Conservation (phyloP, 768 basidiomycete species). For the Amanita brunnescens region DNA sequence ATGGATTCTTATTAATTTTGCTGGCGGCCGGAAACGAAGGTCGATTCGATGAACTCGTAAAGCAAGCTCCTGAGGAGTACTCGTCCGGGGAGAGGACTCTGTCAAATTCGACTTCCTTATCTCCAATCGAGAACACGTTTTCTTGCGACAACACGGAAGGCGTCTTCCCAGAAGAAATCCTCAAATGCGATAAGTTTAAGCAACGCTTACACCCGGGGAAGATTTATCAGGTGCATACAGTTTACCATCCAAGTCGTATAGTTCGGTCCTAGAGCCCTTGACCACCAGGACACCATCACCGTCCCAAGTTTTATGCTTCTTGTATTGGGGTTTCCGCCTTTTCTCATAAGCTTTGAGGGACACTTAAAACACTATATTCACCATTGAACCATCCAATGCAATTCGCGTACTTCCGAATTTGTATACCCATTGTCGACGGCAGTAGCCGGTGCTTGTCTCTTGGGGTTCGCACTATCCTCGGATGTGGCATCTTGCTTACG, state of each 20-base stretch:
- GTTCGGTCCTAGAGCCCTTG: slow-evolving; percentile 32
- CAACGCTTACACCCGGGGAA: background rate
- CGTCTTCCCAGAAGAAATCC: slow-evolving; percentile 44
- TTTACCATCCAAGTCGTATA: slow-evolving; percentile 60
- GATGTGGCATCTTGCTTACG: background rate
- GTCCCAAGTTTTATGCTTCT: slow-evolving; percentile 90
- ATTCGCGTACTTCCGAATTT: background rate
- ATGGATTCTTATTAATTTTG: background rate
- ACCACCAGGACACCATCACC: slow-evolving; percentile 66
- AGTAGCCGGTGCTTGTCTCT: background rate
- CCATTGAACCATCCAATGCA: slow-evolving; percentile 79
- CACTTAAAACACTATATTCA: slow-evolving; percentile 17
- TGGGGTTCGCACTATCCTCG: background rate
- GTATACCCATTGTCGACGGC: background rate
- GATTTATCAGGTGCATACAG: slow-evolving; percentile 32
- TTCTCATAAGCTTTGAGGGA: background rate
- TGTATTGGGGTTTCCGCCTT: slow-evolving; percentile 62
- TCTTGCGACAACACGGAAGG: slow-evolving; percentile 32
- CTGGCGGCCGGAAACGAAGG: background rate
- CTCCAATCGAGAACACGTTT: slow-evolving; percentile 29
- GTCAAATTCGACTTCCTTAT: slow-evolving; percentile 62
- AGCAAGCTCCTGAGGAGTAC: slow-evolving; percentile 59
- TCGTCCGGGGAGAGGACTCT: slow-evolving; percentile 43
- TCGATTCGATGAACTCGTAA: slow-evolving; percentile 20
- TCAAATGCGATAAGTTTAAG: slow-evolving; percentile 15